Conservation (phyloP, 148 eudicot species). For the Rhododendron williamsianum region DNA sequence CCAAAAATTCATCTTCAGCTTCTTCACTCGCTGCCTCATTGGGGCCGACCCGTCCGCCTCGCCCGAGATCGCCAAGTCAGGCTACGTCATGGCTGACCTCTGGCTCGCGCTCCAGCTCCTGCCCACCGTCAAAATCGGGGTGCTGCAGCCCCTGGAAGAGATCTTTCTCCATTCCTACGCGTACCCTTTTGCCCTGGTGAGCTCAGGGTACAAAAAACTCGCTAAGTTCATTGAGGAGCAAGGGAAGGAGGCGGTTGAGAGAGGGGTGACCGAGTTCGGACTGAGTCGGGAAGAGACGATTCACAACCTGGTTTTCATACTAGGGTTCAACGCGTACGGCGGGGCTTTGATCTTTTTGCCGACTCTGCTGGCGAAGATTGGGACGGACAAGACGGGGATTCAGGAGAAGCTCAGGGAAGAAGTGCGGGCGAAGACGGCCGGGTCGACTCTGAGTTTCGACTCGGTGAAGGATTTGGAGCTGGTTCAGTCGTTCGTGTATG, state of each 20-base stretch:
- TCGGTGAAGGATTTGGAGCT: conserved; percentile 47
- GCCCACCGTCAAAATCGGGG: conserved; percentile 43
- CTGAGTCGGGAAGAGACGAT: conserved; percentile 47
- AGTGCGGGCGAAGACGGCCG: conserved; percentile 33
- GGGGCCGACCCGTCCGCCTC: conserved; percentile 57
- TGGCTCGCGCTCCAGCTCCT: conserved; percentile 81
- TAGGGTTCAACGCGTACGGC: conserved; percentile 86
- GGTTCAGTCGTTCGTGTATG: conserved; percentile 70
- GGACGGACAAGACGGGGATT: conserved; percentile 27
- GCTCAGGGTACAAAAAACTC: conserved; percentile 61
- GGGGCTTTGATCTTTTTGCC: conserved; percentile 63
- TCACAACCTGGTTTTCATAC: conserved; percentile 61
- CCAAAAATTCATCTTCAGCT: conserved; percentile 61
- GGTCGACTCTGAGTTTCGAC: conserved; percentile 28
- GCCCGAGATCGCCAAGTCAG: conserved; percentile 45
- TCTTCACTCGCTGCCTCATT: conserved; percentile 43
- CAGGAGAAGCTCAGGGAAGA: conserved; percentile 52
- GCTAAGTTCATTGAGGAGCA: conserved; percentile 40
- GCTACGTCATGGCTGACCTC: conserved; percentile 43
- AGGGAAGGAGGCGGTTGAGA: conserved; percentile 42
- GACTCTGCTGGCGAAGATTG: conserved; percentile 26
- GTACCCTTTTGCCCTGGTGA: conserved; percentile 62
- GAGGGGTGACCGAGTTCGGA: conserved; percentile 50
- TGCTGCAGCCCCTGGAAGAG: conserved; percentile 70
- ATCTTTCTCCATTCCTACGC: conserved; percentile 74